These are phyloP conservation scores for Saturnispora gosingensis DNA, from an alignment of 805 yeast species.

Conservation along the genomic window DNA sequence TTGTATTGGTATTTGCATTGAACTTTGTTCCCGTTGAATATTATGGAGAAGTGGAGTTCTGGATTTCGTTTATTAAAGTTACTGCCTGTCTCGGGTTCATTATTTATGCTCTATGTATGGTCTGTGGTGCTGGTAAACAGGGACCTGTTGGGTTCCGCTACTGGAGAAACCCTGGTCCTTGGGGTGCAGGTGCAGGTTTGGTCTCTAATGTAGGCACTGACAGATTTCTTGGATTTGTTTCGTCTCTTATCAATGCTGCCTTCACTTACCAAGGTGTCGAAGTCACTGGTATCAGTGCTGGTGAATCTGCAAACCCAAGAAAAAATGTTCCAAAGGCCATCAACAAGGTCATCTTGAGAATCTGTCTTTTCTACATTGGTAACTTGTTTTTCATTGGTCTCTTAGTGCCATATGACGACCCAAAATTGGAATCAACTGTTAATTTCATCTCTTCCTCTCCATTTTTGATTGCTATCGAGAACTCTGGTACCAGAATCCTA, in stretches of 20 bases:
- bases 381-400: slow-evolving; percentile 61
- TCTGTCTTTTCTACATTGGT: slow-evolving; percentile 52
- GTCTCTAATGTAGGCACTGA: slow-evolving; percentile 38
- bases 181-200: slow-evolving; percentile 47
- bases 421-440: slow-evolving; percentile 30
- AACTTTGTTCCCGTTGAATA: slow-evolving; percentile 59
- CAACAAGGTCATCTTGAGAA: slow-evolving; percentile 56
- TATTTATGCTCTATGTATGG: slow-evolving; percentile 57
- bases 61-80: slow-evolving; percentile 60
- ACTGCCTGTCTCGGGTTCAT: slow-evolving; percentile 60
- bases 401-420: slow-evolving; percentile 59
- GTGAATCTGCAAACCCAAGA: slow-evolving; percentile 62
- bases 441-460: slow-evolving; percentile 52
- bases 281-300: slow-evolving; percentile 62
- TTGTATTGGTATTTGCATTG: slow-evolving; percentile 40
- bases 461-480: slow-evolving; percentile 58
- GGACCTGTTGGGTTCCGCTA: slow-evolving; percentile 72
- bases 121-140: slow-evolving; percentile 59
- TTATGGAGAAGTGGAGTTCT: slow-evolving; percentile 68
- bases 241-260: slow-evolving; percentile 62
- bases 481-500: slow-evolving; percentile 54
- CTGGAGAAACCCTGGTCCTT: slow-evolving; percentile 74
- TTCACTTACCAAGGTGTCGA: slow-evolving; percentile 76
- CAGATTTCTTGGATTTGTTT: slow-evolving; percentile 58
- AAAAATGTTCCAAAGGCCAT: slow-evolving; percentile 63